Base-by-base conservation (phyloP, 176 grass and related monocot genomes). In the Dactylis glomerata region DNA sequence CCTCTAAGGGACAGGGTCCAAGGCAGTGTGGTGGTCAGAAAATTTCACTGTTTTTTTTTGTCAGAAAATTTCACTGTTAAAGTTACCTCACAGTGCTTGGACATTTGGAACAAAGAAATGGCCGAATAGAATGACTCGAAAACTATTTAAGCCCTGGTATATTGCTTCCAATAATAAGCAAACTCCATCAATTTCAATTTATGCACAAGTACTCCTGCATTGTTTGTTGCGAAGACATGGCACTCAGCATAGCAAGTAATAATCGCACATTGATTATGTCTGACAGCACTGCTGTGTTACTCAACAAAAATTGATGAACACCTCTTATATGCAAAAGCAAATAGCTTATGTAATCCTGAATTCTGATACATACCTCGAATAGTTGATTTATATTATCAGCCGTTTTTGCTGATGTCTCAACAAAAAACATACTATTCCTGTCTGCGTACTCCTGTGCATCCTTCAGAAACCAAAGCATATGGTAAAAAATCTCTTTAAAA, bases 331-430 rank as follows among this genome's bases (percentile, higher is more conserved):
- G 66, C 30, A 77, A 69, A 83, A 68, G 23, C 11, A 26, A 57
- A 78, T 50, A 38, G 75, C 6, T 78, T 33, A 62, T 51, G 49
- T 51, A 75, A 13, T 72, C 63, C 16, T 1, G 20, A 33, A 45
- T 54, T 23, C 5, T 58, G 46, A 68, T 59, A 59, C 61, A 82
- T 89, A 94, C 94, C 92, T 97, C 94, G 67, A 94, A 97, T 26
- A n/a, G n/a, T n/a, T n/a, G n/a, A n/a, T n/a, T n/a, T n/a, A n/a
- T n/a, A n/a, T n/a, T n/a, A n/a, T n/a, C 73, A 22, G 90, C 79
- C 1, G 92, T 97, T 84, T 97, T 94, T n/a, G 90, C 94, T 83
- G 94, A 97, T 50, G 94, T 94, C 80, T 97, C 94, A 2, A 94
- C 90, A 57, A 94, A 97, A 78, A 97, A 94, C 94, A 97, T 94